phyloP scores from a whole-genome alignment of 1,284 basidiomycete species.

The Pterulicium gracile region DNA sequence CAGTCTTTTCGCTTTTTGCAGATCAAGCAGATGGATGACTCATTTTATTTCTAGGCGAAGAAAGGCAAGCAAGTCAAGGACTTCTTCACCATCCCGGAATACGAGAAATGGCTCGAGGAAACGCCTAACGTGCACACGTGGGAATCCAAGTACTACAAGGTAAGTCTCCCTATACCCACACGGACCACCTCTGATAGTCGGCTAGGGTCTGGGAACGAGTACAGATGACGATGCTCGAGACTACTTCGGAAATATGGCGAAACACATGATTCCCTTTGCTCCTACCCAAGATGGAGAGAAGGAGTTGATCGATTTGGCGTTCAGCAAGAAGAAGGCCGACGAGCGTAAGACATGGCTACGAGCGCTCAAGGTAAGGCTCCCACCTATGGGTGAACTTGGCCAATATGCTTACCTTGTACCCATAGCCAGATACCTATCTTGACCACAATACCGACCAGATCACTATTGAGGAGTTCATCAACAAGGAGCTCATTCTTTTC shows the following conservation, averaged over 20 bases:
- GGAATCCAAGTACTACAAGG: constrained; percentile 96
- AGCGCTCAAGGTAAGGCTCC: constrained; percentile 67
- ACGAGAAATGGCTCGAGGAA: constrained; percentile 83
- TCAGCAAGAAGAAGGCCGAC: constrained; percentile 99
- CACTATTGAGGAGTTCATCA: constrained; percentile 91
- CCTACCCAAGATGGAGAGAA: constrained; percentile 76
- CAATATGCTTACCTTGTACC: constrained; percentile 7
- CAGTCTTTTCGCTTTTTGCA: constrained; percentile 10
- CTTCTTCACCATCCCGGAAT: constrained; percentile 98
- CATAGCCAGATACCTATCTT: constrained; percentile 86
- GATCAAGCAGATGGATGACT: not conserved
- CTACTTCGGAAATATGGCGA: constrained; percentile 89
- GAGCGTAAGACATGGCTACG: constrained; percentile 98
- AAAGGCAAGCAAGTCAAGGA: constrained; percentile 78
- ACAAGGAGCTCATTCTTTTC: constrained; percentile 96
- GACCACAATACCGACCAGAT: constrained; percentile 87
- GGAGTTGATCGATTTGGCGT: constrained; percentile 92
- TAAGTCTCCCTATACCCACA: constrained; percentile 19
- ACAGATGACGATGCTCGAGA: constrained; percentile 81
- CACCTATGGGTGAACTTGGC: not conserved
- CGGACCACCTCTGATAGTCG: constrained; percentile 1
- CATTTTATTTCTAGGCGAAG: constrained; percentile 44
- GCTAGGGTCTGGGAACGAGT: constrained; percentile 91
- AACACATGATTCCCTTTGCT: constrained; percentile 91
- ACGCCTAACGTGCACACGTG: constrained; percentile 80